A percentile compares a stretch with the other conserved stretches of the same genome.
Evolutionary conservation across 2,329 filamentous ascomycete species (phyloP).

Genomic region (Paraphaeosphaeria sporulosa): DNA sequence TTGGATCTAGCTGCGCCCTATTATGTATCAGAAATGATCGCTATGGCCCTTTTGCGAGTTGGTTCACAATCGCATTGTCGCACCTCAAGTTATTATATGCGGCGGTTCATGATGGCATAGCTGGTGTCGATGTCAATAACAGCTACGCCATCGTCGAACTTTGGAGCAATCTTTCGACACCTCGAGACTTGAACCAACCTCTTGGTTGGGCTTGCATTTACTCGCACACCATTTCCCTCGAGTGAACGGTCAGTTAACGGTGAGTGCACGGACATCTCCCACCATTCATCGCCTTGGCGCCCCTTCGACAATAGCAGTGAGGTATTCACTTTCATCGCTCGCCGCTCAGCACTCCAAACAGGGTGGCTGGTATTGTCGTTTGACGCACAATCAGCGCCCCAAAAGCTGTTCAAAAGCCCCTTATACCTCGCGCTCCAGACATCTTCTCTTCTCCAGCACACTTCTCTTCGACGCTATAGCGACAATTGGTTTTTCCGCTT

Average conservation of each 20-base stretch:
- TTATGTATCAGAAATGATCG: too few relatives aligned
- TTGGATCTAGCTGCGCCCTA: too few relatives aligned
- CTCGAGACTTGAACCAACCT: not conserved
- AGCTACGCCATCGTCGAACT: not conserved
- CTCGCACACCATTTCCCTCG: not conserved
- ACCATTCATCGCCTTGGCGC: not conserved
- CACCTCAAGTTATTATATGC: too few relatives aligned
- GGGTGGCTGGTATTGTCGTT: constrained; percentile 7
- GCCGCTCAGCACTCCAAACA: not conserved
- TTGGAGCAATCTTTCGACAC: not conserved
- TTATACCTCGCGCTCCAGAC: not conserved
- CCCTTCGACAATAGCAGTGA: not conserved
- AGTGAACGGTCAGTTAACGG: constrained; percentile 3
- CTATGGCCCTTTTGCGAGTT: too few relatives aligned
- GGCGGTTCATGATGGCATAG: too few relatives aligned
- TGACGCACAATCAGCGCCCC: not conserved
- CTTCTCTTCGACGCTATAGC: not conserved
- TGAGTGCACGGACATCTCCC: not conserved
- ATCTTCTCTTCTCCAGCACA: not conserved
- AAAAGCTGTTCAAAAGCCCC: not conserved
- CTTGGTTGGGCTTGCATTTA: not conserved
- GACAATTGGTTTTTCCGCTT: not conserved
- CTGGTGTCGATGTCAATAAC: too few relatives aligned
- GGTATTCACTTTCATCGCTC: not conserved
- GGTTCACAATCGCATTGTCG: too few relatives aligned